Evolutionary conservation across 768 basidiomycete genomes (phyloP), one percentile per base, ranked within the genome.

Genomic region (Rhodotorula toruloides): DNA sequence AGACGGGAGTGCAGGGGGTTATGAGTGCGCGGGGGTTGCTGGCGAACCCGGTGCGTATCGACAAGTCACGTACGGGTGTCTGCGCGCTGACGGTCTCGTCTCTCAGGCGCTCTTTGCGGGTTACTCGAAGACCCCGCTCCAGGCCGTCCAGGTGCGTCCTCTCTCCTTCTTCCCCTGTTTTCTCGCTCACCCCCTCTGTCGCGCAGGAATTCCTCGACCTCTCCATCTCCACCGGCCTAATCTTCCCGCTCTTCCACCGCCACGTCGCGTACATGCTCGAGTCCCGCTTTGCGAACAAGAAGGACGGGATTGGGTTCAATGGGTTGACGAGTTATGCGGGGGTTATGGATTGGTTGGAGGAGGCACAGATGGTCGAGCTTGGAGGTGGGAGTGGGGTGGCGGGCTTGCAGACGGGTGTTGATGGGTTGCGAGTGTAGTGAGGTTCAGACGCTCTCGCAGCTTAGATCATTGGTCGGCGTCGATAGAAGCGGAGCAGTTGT

Each of bases 1-100:
- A 70, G 60, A 79, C 79, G 19, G 78, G 79, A 0, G 80, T 79
- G 0, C 65, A 75, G 32, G 81, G 80, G 5, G 80, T 81, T 4
- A 82, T 82, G 81, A 80, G 76, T 54, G 81, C 81, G 0, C 70
- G 81, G 21, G 81, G 81, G 0, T 58, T 82, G 60, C 68, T 82
- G 39, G 81, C 80, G 3, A 82, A 82, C 67, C 79, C 79, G 17
- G 78, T 76, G 25, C 31, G 76, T 67, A 44, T 10, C 10, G 48
- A 25, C n/a, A 25, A 25, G 1, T n/a, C 29, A 42, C 47, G 12
- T 7, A 3, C 29, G 21, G 22, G 32, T 7, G 29, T 29, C 1
- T 8, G 8, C 25, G 8, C 10, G 34, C 44, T 43, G n/a, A 29
- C 47, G 56, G 34, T 13, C 27, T 19, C 25, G 21, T 66, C 34